Conservation (phyloP, 306 rosid genomes). For the Cicer pinnatifidum region DNA sequence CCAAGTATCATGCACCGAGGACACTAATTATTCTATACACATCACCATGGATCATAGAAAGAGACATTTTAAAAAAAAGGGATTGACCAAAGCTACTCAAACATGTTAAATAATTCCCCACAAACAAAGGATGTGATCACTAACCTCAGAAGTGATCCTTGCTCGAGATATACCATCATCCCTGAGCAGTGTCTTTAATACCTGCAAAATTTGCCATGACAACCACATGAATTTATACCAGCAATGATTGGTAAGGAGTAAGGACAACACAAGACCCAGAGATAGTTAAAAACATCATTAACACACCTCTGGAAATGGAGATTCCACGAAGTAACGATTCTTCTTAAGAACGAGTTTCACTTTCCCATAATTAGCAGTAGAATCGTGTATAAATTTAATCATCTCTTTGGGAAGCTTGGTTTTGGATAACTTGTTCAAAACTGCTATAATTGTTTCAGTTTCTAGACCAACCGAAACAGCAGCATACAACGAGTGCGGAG, state of each 20-base stretch:
- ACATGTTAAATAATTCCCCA: not conserved
- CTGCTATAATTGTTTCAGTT: constrained; percentile 79
- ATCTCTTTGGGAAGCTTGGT: constrained; percentile 96
- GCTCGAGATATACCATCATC: constrained; percentile 74
- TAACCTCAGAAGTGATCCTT: constrained; percentile 79
- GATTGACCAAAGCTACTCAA: constrained; percentile 20
- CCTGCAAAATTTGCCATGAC: constrained; percentile 57
- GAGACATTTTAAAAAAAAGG: not conserved
- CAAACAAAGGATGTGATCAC: constrained; percentile 34
- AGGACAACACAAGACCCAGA: constrained; percentile 2
- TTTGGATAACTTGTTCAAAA: constrained; percentile 85
- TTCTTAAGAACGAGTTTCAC: constrained; percentile 97
- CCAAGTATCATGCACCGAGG: constrained; percentile 4
- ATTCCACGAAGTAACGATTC: constrained; percentile 84
- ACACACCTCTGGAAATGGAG: constrained; percentile 86
- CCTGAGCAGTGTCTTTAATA: constrained; percentile 84
- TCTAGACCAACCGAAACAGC: constrained; percentile 96
- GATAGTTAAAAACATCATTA: constrained; percentile 17
- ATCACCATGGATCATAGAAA: not conserved
- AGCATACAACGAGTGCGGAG: constrained; percentile 91
- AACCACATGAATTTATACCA: constrained; percentile 30
- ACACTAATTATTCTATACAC: constrained; percentile 1
- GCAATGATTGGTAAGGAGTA: constrained; percentile 16
- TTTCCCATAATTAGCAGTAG: constrained; percentile 94
- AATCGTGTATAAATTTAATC: constrained; percentile 80